A percentile compares a stretch with the other conserved stretches of the same genome.
Evolutionary conservation across 768 basidiomycete genomes (phyloP).

Genomic region (Mycena indigotica): DNA sequence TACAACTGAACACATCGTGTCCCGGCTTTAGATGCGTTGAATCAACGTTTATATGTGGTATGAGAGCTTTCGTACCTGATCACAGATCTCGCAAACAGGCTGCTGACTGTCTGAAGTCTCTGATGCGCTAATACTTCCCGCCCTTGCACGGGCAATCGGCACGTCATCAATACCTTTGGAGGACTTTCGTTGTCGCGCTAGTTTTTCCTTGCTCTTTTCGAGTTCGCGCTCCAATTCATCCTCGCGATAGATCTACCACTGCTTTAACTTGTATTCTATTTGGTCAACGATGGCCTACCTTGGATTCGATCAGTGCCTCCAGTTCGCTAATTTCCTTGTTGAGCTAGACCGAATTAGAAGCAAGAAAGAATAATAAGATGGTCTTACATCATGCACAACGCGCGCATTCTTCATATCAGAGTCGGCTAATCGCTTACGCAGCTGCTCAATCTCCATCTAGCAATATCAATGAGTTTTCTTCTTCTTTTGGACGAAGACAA

Average conservation of each 20-base stretch:
- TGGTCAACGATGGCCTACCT: conserved; percentile 58
- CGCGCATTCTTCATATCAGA: conserved; percentile 76
- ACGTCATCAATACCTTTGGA: conserved; percentile 48
- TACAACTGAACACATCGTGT: conserved; percentile 86
- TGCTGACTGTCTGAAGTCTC: conserved; percentile 33
- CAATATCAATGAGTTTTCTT: neutral
- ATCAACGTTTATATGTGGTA: no score
- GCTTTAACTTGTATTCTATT: no score
- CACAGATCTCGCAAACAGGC: conserved; percentile 83
- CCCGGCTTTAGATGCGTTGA: conserved; percentile 47
- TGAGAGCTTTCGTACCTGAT: conserved; percentile 36
- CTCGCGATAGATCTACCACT: conserved; percentile 85
- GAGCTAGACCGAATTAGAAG: conserved; percentile 50
- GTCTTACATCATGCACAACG: conserved; percentile 59
- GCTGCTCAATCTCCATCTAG: conserved; percentile 68
- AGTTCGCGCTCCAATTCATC: conserved; percentile 89
- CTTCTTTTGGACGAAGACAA: neutral
- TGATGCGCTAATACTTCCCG: conserved; percentile 30
- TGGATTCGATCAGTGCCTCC: conserved; percentile 91
- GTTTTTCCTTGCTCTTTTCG: conserved; percentile 72
- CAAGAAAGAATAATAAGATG: neutral
- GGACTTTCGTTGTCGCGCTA: conserved; percentile 64
- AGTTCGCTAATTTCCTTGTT: conserved; percentile 92
- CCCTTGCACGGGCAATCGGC: conserved; percentile 28
- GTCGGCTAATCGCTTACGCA: conserved; percentile 69